phyloP scores from a whole-genome alignment of 1,284 basidiomycete species.

The Tilletia horrida region DNA sequence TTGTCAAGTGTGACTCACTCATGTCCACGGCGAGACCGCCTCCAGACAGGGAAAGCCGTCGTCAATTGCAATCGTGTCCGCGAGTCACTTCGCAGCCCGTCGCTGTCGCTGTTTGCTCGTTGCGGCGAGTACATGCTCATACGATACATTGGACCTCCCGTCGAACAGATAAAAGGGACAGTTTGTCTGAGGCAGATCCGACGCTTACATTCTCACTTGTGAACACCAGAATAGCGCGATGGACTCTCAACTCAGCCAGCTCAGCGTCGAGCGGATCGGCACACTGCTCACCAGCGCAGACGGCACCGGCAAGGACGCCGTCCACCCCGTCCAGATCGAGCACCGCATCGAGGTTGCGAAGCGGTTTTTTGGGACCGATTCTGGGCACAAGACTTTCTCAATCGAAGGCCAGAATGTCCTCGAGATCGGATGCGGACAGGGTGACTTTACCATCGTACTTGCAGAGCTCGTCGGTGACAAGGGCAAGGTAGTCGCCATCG shows the following conservation, averaged over 20 bases:
- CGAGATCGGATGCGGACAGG: slow-evolving; percentile 60
- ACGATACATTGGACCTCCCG: too few species aligned
- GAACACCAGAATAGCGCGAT: background rate
- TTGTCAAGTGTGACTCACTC: too few species aligned
- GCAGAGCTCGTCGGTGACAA: slow-evolving; percentile 56
- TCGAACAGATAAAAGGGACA: too few species aligned
- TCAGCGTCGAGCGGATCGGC: slow-evolving; percentile 2
- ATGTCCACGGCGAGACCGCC: too few species aligned
- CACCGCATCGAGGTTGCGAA: slow-evolving; percentile 57
- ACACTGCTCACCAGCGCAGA: background rate
- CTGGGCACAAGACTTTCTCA: background rate
- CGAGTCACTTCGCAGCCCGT: too few species aligned
- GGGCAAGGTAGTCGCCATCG: slow-evolving; percentile 58
- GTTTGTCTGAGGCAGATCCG: too few species aligned
- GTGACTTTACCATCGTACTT: slow-evolving; percentile 58
- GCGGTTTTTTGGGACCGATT: slow-evolving; percentile 51
- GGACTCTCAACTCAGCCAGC: background rate
- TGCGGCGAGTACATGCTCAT: too few species aligned
- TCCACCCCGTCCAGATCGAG: slow-evolving; percentile 44
- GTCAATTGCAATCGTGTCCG: too few species aligned
- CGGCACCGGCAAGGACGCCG: background rate
- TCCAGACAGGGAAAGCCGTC: too few species aligned
- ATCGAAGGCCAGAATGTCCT: slow-evolving; percentile 52
- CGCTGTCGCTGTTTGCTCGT: too few species aligned
- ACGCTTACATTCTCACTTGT: background rate